Evolutionary conservation across 2,329 filamentous ascomycete species (phyloP).

Genomic region (Alternaria burnsii): DNA sequence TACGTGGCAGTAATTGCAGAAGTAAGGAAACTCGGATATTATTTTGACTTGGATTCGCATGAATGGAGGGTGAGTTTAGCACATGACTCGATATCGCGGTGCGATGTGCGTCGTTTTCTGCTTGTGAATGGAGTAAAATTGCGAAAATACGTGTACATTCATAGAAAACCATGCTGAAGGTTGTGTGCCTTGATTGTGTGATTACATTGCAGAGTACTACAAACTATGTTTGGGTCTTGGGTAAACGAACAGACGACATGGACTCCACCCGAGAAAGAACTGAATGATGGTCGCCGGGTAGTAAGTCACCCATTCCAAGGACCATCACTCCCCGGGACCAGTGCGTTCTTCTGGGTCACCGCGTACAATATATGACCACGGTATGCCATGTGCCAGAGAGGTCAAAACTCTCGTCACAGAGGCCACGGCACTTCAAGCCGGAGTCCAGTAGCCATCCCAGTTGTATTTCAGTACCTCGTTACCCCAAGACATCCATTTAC

Average conservation of each 20-base stretch:
- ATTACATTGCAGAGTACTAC: background rate
- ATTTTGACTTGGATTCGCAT: background rate
- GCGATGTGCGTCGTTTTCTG: background rate
- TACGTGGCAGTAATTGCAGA: background rate
- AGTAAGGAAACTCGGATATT: background rate
- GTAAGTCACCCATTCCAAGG: background rate
- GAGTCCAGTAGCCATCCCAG: conserved; percentile 61
- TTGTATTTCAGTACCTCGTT: conserved; percentile 78
- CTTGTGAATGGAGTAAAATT: too few species aligned
- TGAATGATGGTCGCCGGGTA: background rate
- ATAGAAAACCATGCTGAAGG: too few species aligned
- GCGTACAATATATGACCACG: background rate
- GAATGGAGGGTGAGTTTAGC: too few species aligned
- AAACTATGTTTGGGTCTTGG: background rate
- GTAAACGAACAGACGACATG: background rate
- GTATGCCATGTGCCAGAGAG: background rate
- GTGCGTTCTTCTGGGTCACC: background rate
- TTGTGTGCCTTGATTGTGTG: too few species aligned
- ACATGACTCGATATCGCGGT: background rate
- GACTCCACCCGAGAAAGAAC: background rate
- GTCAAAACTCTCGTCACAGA: background rate
- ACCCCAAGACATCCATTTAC: conserved; percentile 82
- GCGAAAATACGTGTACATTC: too few species aligned
- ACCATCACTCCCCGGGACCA: too few species aligned
- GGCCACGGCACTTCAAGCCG: background rate